A percentile compares a stretch with the other conserved stretches of the same genome.
Evolutionary conservation across 306 rosid species (phyloP).

Genomic region (Rubus parviflorus): DNA sequence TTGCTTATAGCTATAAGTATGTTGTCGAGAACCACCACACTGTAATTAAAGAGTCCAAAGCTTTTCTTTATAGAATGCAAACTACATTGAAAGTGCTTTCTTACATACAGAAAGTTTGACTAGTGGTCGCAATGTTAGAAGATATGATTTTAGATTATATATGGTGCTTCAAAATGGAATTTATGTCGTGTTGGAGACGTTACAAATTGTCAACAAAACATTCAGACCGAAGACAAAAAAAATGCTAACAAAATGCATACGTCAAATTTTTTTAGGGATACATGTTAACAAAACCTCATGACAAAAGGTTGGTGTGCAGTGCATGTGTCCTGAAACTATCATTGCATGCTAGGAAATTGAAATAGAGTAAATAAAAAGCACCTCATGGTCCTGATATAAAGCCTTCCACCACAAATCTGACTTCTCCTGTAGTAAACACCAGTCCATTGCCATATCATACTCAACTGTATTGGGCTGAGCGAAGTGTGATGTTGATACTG

Average conservation of each 20-base stretch:
- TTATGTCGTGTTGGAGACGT: not conserved
- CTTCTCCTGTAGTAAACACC: conserved; percentile 35
- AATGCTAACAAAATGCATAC: not conserved
- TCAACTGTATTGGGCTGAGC: conserved; percentile 59
- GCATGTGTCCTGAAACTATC: not conserved
- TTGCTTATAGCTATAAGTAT: not conserved
- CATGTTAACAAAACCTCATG: not conserved
- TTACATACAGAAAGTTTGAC: not conserved
- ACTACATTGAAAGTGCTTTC: not conserved
- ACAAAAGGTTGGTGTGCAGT: not conserved
- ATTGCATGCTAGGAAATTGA: not conserved
- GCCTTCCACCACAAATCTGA: conserved; percentile 42
- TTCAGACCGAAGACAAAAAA: not conserved
- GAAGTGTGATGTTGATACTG: conserved; percentile 66
- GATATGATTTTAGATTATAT: not conserved
- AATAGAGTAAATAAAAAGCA: not conserved
- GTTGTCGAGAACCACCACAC: not conserved
- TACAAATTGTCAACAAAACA: not conserved
- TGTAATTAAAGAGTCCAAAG: not conserved
- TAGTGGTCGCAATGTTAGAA: not conserved
- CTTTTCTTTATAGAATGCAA: not conserved
- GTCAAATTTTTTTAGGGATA: not conserved
- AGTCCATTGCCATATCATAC: conserved; percentile 43
- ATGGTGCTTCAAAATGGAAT: not conserved
- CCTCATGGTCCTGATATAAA: conserved; percentile 39